These are phyloP conservation scores for Ilyonectria destructans DNA, from an alignment of 2,329 filamentous ascomycete genomes.

Conservation along the genomic window DNA sequence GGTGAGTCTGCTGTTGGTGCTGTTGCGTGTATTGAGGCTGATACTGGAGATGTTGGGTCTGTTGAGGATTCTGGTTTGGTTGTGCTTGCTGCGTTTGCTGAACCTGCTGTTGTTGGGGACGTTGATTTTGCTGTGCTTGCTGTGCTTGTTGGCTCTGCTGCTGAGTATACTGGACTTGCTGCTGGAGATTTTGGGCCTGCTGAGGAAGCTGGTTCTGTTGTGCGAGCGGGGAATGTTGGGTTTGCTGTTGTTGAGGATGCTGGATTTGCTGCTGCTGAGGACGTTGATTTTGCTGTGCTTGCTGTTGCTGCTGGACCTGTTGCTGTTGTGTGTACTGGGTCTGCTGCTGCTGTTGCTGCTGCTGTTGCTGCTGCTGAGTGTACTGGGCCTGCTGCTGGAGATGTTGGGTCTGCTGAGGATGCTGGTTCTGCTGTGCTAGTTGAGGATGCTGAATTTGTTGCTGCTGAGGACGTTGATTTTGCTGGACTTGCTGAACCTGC, in stretches of 20 bases:
- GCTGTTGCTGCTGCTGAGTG: not conserved
- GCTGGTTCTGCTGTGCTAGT: not conserved
- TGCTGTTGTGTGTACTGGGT: not conserved
- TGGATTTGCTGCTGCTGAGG: not conserved
- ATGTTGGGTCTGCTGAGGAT: not conserved
- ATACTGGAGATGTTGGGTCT: not conserved
- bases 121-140: not conserved
- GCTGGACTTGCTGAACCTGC: not conserved
- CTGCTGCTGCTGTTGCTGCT: not conserved
- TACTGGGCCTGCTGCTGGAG: not conserved
- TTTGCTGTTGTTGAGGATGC: not conserved
- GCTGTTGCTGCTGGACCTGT: not conserved
- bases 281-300: not conserved
- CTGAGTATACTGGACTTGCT: not conserved
- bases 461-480: not conserved
- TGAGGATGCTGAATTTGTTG: not conserved
- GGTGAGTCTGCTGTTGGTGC: not conserved
- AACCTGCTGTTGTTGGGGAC: not conserved
- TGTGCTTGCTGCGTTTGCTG: not conserved
- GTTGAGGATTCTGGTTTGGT: not conserved
- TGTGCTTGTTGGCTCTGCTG: not conserved
- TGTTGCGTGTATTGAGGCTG: not conserved
- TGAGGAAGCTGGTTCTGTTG: not conserved
- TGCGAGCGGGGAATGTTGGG: not conserved
- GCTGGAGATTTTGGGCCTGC: not conserved